Evolutionary conservation across 768 basidiomycete genomes (phyloP).

Genomic region (Rhizopogon rudus): DNA sequence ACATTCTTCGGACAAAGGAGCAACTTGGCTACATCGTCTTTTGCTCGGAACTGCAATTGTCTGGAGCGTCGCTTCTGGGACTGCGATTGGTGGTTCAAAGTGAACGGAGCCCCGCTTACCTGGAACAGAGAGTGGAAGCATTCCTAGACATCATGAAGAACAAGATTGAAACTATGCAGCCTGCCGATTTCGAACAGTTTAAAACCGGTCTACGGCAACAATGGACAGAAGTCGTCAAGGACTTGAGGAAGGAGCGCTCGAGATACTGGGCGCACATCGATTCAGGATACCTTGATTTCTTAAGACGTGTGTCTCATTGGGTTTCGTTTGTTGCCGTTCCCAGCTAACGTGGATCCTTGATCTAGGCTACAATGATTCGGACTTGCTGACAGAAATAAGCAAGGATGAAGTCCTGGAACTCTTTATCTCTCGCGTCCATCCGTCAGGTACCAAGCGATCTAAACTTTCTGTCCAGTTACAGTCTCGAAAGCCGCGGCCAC

Average conservation of each 20-base stretch:
- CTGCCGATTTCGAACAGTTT: conserved; percentile 74
- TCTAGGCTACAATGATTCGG: conserved; percentile 71
- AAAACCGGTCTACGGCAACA: conserved; percentile 71
- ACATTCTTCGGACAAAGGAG: conserved; percentile 86
- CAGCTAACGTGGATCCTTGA: not conserved
- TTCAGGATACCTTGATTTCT: conserved; percentile 83
- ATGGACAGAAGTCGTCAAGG: conserved; percentile 86
- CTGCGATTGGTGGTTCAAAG: conserved; percentile 85
- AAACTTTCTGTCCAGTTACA: conserved; percentile 83
- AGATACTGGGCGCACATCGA: conserved; percentile 68
- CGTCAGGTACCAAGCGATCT: conserved; percentile 59
- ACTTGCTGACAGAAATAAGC: conserved; percentile 54
- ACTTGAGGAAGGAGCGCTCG: conserved; percentile 74
- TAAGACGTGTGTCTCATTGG: conserved; percentile 56
- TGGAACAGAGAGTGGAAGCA: conserved; percentile 85
- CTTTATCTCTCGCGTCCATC: conserved; percentile 67
- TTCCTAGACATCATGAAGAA: conserved; percentile 76
- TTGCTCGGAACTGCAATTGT: conserved; percentile 48
- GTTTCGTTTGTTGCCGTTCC: not conserved
- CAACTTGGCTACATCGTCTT: conserved; percentile 93
- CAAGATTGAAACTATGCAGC: conserved; percentile 62
- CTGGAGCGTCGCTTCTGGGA: conserved; percentile 68
- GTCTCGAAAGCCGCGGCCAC: conserved; percentile 59
- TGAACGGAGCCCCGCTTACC: conserved; percentile 71
- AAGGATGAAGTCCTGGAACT: conserved; percentile 72